These are phyloP conservation scores for Botrytis sinoallii DNA, from an alignment of 2,329 filamentous ascomycete genomes.

Conservation along the genomic window DNA sequence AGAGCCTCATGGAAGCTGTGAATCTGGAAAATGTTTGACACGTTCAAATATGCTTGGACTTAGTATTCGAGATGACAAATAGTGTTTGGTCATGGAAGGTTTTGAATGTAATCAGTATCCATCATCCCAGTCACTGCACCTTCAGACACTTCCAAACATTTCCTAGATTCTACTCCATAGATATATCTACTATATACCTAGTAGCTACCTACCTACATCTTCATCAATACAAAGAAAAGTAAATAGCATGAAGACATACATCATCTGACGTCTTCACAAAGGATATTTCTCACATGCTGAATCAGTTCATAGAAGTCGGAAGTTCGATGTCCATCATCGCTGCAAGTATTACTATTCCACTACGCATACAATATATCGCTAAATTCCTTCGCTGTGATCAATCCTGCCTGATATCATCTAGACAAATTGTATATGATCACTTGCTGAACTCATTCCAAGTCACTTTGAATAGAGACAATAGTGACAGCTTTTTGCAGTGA, in stretches of 20 bases:
- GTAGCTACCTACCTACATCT: neutral
- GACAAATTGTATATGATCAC: neutral
- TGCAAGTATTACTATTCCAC: neutral
- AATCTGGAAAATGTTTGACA: rapidly evolving
- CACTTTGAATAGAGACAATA: neutral
- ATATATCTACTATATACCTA: neutral
- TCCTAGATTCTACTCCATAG: neutral
- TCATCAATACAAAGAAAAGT: neutral
- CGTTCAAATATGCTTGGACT: neutral
- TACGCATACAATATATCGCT: neutral
- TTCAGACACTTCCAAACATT: neutral
- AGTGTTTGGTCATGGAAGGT: too few relatives aligned
- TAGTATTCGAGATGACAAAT: neutral
- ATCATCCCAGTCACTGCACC: neutral
- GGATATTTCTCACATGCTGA: neutral
- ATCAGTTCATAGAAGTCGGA: neutral
- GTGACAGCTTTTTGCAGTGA: neutral
- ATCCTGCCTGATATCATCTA: neutral
- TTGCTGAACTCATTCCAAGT: neutral
- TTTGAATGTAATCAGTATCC: too few relatives aligned
- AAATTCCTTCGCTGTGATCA: neutral
- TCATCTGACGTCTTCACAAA: neutral
- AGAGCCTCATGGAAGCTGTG: neutral
- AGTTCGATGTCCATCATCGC: neutral
- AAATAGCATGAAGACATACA: neutral